Percentiles rank a stretch among this genome's conserved stretches.
Conservation (phyloP, 257 asterid genomes). For the Coffea eugenioides region DNA sequence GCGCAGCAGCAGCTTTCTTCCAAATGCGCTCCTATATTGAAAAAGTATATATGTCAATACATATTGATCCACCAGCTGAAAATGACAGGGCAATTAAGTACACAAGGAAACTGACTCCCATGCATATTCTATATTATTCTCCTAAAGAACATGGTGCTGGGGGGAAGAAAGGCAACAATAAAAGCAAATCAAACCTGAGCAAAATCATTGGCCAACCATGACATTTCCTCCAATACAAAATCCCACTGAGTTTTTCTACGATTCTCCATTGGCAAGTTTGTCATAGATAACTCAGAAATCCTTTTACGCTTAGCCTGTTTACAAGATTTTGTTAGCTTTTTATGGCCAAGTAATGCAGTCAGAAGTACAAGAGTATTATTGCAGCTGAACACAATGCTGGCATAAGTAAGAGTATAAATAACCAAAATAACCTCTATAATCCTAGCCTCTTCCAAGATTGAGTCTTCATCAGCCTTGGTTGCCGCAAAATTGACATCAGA, state of each 20-base stretch:
- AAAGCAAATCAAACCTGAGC: slow-evolving; percentile 63
- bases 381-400: background rate
- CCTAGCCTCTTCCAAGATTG: slow-evolving; percentile 80
- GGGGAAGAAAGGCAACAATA: background rate
- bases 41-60: slow-evolving; percentile 10
- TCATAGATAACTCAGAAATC: slow-evolving; percentile 57
- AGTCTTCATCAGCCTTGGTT: slow-evolving; percentile 64
- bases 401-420: slow-evolving; percentile 3
- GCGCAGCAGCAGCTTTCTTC: slow-evolving; percentile 77
- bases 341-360: slow-evolving; percentile 23
- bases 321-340: slow-evolving; percentile 40
- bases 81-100: background rate
- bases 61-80: slow-evolving; percentile 17
- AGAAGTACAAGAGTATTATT: slow-evolving; percentile 21
- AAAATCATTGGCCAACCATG: slow-evolving; percentile 99
- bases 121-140: background rate
- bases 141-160: background rate
- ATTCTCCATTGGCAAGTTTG: slow-evolving; percentile 38
- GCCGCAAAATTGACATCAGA: slow-evolving; percentile 30
- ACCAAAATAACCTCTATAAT: slow-evolving; percentile 65
- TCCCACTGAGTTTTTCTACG: slow-evolving; percentile 76
- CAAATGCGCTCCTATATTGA: slow-evolving; percentile 79
- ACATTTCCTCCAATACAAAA: slow-evolving; percentile 94
- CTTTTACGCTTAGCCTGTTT: slow-evolving; percentile 85
- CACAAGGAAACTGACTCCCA: background rate